Evolutionary conservation across 1,284 basidiomycete species (phyloP), one percentile per base, ranked within the genome.

Genomic region (Neolentinus lepideus): DNA sequence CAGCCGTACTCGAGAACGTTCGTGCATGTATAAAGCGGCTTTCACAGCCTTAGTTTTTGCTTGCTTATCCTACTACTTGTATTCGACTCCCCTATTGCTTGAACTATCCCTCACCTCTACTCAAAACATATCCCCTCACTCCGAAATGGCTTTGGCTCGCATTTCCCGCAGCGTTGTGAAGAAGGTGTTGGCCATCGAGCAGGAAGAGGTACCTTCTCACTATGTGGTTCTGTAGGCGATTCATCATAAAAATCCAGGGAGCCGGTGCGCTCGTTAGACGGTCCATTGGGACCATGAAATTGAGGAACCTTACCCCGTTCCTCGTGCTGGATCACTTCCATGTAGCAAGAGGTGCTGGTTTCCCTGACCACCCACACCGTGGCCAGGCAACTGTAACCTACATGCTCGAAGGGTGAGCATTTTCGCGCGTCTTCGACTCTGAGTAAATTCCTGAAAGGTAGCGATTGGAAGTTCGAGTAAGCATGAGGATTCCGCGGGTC

Each of bases 401-500:
- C 68, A 88, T 97, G 81, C 75, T 95, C 0, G 77, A 92, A 68
- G 95, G 95, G 76, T 83, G 66, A 51, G 69, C 59, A 31, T 33
- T 24, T 19, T 52, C 12, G n/a, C 51, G 48, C 24, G 35, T 21
- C 26, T 12, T 19, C 14, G 16, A 1, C 46, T 3, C 48, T 29
- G 26, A 38, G 52, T 24, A 19, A 31, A 38, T 35, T 2, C 6
- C n/a, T 33, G 21, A 35, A 4, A 4, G 24, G 24, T 19, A 25
- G 43, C 24, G 10, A 6, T 8, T n/a, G 0, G 11, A 54, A 81
- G 78, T 43, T 75, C 80, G n/a, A 85, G 83, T 62, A 76, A 81
- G 57, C 95, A 98, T 65, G 95, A 98, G 71, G 96, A 98, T 68
- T 96, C 93, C 27, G 85, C 85, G 2, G 94, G 95, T 1, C 92